These are phyloP conservation scores for Claviceps africana DNA, from an alignment of 2,329 filamentous ascomycete species.

Conservation along the genomic window DNA sequence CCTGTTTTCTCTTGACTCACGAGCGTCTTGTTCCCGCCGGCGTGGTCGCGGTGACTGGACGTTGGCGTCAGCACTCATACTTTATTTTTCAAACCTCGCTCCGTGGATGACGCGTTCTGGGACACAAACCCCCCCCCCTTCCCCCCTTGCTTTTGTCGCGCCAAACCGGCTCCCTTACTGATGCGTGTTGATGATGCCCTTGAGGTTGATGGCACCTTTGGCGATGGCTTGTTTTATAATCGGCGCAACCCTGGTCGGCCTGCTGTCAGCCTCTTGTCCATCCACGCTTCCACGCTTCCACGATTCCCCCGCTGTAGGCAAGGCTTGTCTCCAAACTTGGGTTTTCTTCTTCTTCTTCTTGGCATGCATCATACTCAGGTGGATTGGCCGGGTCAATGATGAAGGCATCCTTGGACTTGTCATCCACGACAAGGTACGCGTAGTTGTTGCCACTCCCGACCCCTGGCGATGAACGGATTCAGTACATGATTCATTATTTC, in stretches of 20 bases:
- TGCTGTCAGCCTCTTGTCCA: not conserved
- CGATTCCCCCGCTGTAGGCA: no score
- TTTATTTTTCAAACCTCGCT: not conserved
- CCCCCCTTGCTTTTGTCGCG: not conserved
- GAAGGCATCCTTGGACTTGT: constrained; percentile 63
- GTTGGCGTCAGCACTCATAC: constrained; percentile 1
- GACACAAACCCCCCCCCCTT: no score
- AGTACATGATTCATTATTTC: constrained; percentile 17
- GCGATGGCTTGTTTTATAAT: constrained; percentile 60
- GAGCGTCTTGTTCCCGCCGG: constrained; percentile 77
- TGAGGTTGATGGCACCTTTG: constrained; percentile 63
- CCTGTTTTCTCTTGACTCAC: constrained; percentile 19
- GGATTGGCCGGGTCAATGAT: constrained; percentile 73
- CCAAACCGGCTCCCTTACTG: constrained; percentile 52
- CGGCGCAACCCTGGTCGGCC: constrained; percentile 36
- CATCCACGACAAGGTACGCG: constrained; percentile 67
- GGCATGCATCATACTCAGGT: constrained; percentile 49
- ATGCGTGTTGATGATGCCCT: constrained; percentile 88
- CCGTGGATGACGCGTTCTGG: not conserved
- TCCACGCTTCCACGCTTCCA: no score
- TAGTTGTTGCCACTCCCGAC: constrained; percentile 70
- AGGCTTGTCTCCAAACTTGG: no score
- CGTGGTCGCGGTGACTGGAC: constrained; percentile 77
- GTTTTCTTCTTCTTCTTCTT: no score
- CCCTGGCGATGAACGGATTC: constrained; percentile 27